phyloP scores from a whole-genome alignment of 139 green algal genomes.

The Volvox reticuliferus region DNA sequence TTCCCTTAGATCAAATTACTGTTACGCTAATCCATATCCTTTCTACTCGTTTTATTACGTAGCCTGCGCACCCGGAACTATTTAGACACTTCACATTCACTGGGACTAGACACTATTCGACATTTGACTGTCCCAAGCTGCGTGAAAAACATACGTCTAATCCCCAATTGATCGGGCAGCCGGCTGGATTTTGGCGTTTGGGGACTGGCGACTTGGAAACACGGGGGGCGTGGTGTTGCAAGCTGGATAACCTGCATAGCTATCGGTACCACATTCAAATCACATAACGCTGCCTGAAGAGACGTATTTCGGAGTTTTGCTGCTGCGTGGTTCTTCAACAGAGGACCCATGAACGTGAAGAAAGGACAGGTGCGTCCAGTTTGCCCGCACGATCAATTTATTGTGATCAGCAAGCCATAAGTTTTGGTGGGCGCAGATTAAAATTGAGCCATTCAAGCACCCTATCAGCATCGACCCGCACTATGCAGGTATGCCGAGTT shows the following conservation, averaged over 20 bases:
- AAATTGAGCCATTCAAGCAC: conserved; percentile 97
- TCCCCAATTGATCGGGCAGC: too few species aligned
- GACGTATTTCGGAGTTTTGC: neutral
- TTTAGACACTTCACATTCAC: too few species aligned
- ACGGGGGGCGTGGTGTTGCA: neutral
- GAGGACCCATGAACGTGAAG: neutral
- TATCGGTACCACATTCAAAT: neutral
- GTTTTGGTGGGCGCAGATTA: conserved; percentile 56
- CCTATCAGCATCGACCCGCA: conserved; percentile 90
- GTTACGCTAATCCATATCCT: too few species aligned
- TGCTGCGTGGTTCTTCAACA: neutral
- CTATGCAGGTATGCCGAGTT: conserved; percentile 78
- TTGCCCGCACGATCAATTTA: neutral
- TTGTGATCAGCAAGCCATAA: neutral
- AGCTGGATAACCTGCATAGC: neutral
- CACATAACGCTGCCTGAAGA: neutral
- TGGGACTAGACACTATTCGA: too few species aligned
- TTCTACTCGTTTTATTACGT: too few species aligned
- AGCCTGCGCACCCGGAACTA: too few species aligned
- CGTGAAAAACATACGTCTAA: too few species aligned
- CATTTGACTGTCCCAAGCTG: too few species aligned
- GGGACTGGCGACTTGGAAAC: neutral
- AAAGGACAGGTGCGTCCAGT: neutral
- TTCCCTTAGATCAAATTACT: too few species aligned
- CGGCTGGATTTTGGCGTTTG: neutral